These are phyloP conservation scores for Orbilia brochopaga DNA, from an alignment of 2,329 filamentous ascomycete genomes.

Conservation along the genomic window DNA sequence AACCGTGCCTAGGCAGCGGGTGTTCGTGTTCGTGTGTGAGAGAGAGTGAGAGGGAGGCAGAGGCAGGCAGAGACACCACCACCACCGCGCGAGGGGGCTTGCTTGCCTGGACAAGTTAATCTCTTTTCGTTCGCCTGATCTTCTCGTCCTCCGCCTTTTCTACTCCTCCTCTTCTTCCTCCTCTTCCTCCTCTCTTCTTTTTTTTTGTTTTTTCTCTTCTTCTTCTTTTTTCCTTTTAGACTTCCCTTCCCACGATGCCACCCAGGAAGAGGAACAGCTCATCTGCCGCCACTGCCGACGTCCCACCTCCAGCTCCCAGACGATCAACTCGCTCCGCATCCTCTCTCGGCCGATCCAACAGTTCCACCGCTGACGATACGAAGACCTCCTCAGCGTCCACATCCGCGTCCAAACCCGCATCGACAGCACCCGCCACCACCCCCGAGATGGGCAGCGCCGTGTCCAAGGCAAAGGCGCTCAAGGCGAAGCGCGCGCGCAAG, in stretches of 20 bases:
- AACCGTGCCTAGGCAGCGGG: not conserved
- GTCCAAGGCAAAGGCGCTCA: conserved; percentile 34
- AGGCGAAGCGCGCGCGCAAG: conserved; percentile 43
- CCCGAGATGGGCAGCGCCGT: conserved; percentile 45
- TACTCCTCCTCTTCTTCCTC: conserved; percentile 7
- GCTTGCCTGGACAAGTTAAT: not conserved
- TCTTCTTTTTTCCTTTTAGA: not conserved
- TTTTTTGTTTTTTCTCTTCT: not conserved
- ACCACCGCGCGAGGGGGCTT: not conserved
- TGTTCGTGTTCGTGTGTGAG: too few relatives aligned
- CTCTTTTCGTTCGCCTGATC: not conserved
- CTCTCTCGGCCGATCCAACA: conserved; percentile 4
- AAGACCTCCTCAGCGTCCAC: not conserved
- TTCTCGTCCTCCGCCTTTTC: conserved; percentile 5
- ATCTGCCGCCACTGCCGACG: conserved; percentile 15
- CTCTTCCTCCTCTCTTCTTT: not conserved
- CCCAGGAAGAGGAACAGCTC: conserved; percentile 35
- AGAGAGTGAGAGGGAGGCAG: too few relatives aligned
- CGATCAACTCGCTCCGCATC: conserved; percentile 23
- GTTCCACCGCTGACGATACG: conserved; percentile 9
- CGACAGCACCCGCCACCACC: not conserved
- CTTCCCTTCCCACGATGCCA: conserved; percentile 32
- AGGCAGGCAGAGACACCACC: not conserved
- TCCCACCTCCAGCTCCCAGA: conserved; percentile 23
- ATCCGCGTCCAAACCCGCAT: not conserved